Evolutionary conservation across 768 basidiomycete species (phyloP).

Genomic region (Mycena leptocephala): DNA sequence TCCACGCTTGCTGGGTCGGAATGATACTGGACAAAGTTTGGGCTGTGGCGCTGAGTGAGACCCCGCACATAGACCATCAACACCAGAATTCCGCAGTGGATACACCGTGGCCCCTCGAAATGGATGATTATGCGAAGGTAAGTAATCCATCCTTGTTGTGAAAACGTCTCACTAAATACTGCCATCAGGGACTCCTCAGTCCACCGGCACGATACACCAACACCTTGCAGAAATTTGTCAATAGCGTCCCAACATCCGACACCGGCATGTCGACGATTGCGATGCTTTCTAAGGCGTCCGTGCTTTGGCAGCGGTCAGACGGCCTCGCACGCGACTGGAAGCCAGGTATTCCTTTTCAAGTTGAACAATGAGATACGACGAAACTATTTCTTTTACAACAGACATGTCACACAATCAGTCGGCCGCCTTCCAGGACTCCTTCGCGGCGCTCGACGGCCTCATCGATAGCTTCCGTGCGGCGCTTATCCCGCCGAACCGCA

Average conservation of each 20-base stretch:
- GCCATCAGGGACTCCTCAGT: neutral
- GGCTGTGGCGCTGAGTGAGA: conserved; percentile 59
- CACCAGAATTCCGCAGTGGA: conserved; percentile 34
- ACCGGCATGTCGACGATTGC: neutral
- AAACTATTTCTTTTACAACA: neutral
- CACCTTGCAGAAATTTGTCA: neutral
- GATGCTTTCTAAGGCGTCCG: neutral
- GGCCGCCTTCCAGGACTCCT: neutral
- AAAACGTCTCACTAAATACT: neutral
- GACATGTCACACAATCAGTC: neutral
- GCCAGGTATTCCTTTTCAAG: neutral
- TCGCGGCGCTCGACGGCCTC: neutral
- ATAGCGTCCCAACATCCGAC: neutral
- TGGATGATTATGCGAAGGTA: conserved; percentile 54
- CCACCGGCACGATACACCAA: conserved; percentile 6
- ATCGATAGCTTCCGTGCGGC: conserved; percentile 11
- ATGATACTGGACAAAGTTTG: conserved; percentile 54
- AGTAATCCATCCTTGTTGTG: neutral
- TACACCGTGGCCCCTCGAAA: conserved; percentile 57
- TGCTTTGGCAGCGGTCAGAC: conserved; percentile 9
- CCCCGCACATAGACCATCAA: conserved; percentile 36
- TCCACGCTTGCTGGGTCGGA: conserved; percentile 55
- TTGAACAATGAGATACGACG: neutral
- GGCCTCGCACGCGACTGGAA: neutral
- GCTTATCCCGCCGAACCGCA: neutral